phyloP scores from a whole-genome alignment of 176 grass and related monocot genomes.

The Otatea glauca region DNA sequence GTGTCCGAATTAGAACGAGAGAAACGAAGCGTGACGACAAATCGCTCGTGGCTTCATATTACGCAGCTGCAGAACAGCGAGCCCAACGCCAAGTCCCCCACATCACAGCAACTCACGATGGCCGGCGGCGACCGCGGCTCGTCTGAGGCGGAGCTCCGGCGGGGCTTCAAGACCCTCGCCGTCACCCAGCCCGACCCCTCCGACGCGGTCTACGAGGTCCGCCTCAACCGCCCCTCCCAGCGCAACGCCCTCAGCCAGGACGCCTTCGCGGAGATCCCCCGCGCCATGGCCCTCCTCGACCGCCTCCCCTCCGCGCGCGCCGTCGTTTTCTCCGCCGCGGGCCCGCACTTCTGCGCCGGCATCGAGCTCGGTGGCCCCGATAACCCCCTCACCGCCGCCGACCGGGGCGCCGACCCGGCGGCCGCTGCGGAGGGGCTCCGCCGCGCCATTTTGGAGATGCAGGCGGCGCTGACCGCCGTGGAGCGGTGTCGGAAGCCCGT shows the following conservation, averaged over 20 bases:
- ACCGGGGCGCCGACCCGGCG: constrained; percentile 43
- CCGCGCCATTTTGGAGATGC: constrained; percentile 60
- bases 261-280: constrained; percentile 79
- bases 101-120: constrained; percentile 27
- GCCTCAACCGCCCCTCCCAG: constrained; percentile 72
- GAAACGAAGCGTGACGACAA: neutral
- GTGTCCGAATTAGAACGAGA: constrained; percentile 12
- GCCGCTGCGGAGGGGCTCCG: constrained; percentile 54
- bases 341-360: constrained; percentile 82
- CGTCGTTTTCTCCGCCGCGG: constrained; percentile 60
- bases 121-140: constrained; percentile 42
- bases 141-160: constrained; percentile 60
- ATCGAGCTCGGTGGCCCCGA: constrained; percentile 67
- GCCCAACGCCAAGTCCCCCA: too few species aligned
- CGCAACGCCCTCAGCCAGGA: constrained; percentile 76
- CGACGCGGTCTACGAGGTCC: constrained; percentile 60
- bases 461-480: constrained; percentile 61
- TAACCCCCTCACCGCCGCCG: constrained; percentile 30
- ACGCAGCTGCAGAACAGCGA: neutral
- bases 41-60: neutral
- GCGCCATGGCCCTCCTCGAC: constrained; percentile 79
- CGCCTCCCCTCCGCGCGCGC: constrained; percentile 63
- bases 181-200: constrained; percentile 58
- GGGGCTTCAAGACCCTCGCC: constrained; percentile 66
- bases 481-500: constrained; percentile 83